Evolutionary conservation across 1,284 basidiomycete genomes (phyloP), one percentile per base, ranked within the genome.

Genomic region (Neotropicomus parvogracilis): DNA sequence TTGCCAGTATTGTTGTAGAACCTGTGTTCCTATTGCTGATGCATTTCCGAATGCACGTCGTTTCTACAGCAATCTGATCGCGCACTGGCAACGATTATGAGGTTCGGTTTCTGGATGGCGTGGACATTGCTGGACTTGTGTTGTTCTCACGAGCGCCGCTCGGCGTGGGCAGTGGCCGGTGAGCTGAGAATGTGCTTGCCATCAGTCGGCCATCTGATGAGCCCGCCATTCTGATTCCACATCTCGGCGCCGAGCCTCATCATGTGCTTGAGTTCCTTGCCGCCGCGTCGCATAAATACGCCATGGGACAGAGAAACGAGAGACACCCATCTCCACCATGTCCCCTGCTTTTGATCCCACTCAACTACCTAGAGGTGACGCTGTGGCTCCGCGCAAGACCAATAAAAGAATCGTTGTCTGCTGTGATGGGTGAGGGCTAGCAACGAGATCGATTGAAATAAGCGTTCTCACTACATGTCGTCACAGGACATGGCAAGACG

Each of bases 351-450:
- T 42, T 27, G 34, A 50, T 35, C 34, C 28, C 24, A 1, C 41
- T 37, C 51, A 34, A 21, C 26, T 32, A 9, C 26, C 41, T 6
- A 44, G 11, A 19, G 31, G n/a, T n/a, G n/a, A 47, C 20, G 14
- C 36, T 6, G 40, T 33, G 3, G 48, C 20, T 6, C 37, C 17
- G 13, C 19, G 49, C 31, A 64, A 59, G 41, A 57, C 68, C 7
- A 74, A 68, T 54, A 85, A 85, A 59, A 70, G 82, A 46, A 78
- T 85, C 32, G 70, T 86, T 37, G 72, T 87, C 21, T 85, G 83
- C 53, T 87, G 85, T 55, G 84, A 87, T 59, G 84, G 85, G 84
- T 81, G 50, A 54, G n/a, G n/a, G n/a, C n/a, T n/a, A n/a, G 75
- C 62, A 14, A 26, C 21, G 29, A 29, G 13, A 28, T 40, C 14